Evolutionary conservation across 257 asterid species (phyloP), one percentile per base, ranked within the genome.

Genomic region (Coffea eugenioides): DNA sequence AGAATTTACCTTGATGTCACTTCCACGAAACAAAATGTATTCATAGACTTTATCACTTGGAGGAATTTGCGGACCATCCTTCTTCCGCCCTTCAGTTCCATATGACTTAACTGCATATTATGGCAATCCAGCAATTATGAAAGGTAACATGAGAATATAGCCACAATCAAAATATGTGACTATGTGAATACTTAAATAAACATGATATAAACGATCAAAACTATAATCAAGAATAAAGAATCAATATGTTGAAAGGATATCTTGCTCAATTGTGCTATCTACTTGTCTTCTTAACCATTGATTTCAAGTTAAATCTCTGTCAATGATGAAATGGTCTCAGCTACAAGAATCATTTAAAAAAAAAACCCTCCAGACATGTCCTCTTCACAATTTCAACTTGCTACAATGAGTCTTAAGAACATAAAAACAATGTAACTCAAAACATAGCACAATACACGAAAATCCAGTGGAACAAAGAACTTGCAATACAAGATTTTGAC

Each of bases 11-110:
- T 90, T 93, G 52, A 93, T 92, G 86, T 93, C 96, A 80, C 88
- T 86, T 69, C 94, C 98, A 75, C 97, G 92, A 83, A 93, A 93
- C 87, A 90, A 85, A 79, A 93, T 92, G 86, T 83, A 93, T 73
- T 90, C 93, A 79, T 87, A 93, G 75, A 93, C 86, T 82, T 82
- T 90, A 85, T 93, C 92, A 51, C 87, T 86, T 45, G 96, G 91
- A 71, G 92, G 92, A 85, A 93, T 88, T 86, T 92, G 93, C 5
- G 88, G 94, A 68, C 97, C 95, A 68, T 87, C 84, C 84, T 81
- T 86, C 83, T 80, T 90, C 76, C 98, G 90, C 74, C 97, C 97
- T 81, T 93, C 97, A 25, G 98, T 92, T 74, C 98, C 97, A 80
- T 73, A 91, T 49, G 97, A 92, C 82, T 90, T 90, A 87, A 93